phyloP scores from a whole-genome alignment of 495 filamentous ascomycete genomes.

The Tuber aestivum region DNA sequence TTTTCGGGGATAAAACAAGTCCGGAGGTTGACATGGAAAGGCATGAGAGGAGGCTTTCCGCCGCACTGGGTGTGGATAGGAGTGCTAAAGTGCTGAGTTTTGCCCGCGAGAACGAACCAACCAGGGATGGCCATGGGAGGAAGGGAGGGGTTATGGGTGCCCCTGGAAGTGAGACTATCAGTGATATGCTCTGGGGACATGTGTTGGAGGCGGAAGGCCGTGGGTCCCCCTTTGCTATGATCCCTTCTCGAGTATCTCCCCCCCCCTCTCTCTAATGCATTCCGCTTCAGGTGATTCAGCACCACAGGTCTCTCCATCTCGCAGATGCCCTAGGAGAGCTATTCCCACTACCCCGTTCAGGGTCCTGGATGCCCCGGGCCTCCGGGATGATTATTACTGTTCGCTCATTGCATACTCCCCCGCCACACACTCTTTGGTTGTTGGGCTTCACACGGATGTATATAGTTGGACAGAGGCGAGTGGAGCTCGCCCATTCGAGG shows the following conservation, averaged over 20 bases:
- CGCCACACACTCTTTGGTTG: conserved; percentile 67
- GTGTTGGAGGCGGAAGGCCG: conserved; percentile 34
- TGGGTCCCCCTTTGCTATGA: conserved; percentile 13
- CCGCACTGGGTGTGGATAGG: conserved; percentile 77
- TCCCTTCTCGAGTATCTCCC: not conserved
- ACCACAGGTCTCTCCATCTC: conserved; percentile 32
- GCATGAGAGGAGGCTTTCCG: conserved; percentile 70
- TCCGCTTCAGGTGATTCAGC: conserved; percentile 23
- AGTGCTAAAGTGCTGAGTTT: conserved; percentile 54
- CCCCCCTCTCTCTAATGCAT: conserved; percentile 12
- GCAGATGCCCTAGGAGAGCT: conserved; percentile 18
- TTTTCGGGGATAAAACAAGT: conserved; percentile 35
- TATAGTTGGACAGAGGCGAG: conserved; percentile 82
- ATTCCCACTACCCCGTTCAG: conserved; percentile 30
- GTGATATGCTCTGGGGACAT: conserved; percentile 39
- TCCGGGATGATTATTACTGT: conserved; percentile 95
- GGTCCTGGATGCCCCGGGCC: conserved; percentile 78
- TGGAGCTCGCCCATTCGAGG: conserved; percentile 46
- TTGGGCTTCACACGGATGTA: conserved; percentile 69
- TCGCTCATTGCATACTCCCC: conserved; percentile 79
- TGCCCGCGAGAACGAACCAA: conserved; percentile 26
- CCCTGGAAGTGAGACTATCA: conserved; percentile 31
- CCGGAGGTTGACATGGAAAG: conserved; percentile 56
- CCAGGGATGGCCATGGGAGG: conserved; percentile 22
- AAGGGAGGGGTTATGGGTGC: conserved; percentile 44